phyloP scores from a whole-genome alignment of 208 protist species.

The Endotrypanum monterogeii region DNA sequence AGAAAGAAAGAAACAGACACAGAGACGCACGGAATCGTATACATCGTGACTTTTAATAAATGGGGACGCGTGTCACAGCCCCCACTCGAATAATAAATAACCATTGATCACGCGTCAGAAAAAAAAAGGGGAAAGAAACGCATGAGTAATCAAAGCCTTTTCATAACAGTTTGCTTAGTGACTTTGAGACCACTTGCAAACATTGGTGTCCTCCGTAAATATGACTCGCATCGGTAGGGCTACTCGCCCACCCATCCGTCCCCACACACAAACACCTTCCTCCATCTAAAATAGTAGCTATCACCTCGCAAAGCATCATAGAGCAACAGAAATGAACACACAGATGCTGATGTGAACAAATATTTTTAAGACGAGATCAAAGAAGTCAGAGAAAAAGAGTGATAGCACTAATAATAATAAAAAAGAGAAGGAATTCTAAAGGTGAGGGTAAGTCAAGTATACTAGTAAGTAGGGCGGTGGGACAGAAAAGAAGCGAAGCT shows the following conservation, averaged over 20 bases:
- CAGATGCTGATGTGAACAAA: neutral
- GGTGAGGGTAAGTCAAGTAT: conserved; percentile 2
- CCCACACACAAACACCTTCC: too few relatives aligned
- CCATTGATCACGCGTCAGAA: neutral
- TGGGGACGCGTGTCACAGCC: neutral
- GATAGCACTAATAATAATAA: too few relatives aligned
- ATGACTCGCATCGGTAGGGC: neutral
- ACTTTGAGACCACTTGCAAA: neutral
- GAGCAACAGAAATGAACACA: neutral
- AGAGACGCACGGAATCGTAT: neutral
- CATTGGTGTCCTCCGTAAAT: neutral
- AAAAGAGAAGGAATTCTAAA: conserved; percentile 12
- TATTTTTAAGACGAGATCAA: too few relatives aligned
- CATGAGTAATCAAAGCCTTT: neutral
- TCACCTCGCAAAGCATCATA: neutral
- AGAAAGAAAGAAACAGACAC: conserved; percentile 15
- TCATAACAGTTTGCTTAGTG: neutral
- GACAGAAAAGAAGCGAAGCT: conserved; percentile 6
- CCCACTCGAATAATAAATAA: too few relatives aligned
- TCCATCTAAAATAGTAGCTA: neutral
- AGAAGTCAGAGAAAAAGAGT: neutral
- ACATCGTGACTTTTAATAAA: neutral
- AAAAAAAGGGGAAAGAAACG: neutral
- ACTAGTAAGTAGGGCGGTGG: neutral
- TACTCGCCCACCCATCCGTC: neutral